Conservation (phyloP, 2,329 filamentous ascomycete genomes). For the Penicillium sp. region DNA sequence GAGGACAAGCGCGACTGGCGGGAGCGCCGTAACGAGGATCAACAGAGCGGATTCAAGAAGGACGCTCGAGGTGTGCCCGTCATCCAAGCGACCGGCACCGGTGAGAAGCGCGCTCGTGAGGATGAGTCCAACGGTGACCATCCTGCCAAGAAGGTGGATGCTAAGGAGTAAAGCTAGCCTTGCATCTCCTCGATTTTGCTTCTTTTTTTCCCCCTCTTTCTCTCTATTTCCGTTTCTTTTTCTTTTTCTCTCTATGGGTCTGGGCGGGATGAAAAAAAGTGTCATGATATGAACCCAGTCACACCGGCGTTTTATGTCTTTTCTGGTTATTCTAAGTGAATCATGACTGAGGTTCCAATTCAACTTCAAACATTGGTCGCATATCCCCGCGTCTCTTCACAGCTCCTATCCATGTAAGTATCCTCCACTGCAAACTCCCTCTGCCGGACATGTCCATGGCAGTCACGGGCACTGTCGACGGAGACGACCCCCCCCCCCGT, state of each 20-base stretch:
- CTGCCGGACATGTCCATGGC: too few relatives aligned
- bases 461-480: too few relatives aligned
- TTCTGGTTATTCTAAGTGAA: background rate
- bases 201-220: slow-evolving; percentile 5
- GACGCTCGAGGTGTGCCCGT: slow-evolving; percentile 43
- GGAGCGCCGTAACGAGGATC: slow-evolving; percentile 41
- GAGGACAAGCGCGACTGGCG: slow-evolving; percentile 39
- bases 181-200: slow-evolving; percentile 4
- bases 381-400: background rate
- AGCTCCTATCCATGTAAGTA: too few relatives aligned
- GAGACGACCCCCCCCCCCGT: background rate
- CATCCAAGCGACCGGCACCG: slow-evolving; percentile 38
- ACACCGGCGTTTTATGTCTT: slow-evolving; percentile 15
- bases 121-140: slow-evolving; percentile 36
- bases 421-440: too few relatives aligned
- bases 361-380: background rate
- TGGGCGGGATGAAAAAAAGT: slow-evolving; percentile 18
- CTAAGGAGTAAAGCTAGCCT: slow-evolving; percentile 32
- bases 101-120: slow-evolving; percentile 44
- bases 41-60: slow-evolving; percentile 40
- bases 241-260: slow-evolving; percentile 10
- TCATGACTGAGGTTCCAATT: background rate
- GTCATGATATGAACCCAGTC: slow-evolving; percentile 19
- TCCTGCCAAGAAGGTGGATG: slow-evolving; percentile 46
- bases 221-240: slow-evolving; percentile 5